Base-by-base conservation (phyloP, 2,329 filamentous ascomycete species). In the Beauveria caledonica region DNA sequence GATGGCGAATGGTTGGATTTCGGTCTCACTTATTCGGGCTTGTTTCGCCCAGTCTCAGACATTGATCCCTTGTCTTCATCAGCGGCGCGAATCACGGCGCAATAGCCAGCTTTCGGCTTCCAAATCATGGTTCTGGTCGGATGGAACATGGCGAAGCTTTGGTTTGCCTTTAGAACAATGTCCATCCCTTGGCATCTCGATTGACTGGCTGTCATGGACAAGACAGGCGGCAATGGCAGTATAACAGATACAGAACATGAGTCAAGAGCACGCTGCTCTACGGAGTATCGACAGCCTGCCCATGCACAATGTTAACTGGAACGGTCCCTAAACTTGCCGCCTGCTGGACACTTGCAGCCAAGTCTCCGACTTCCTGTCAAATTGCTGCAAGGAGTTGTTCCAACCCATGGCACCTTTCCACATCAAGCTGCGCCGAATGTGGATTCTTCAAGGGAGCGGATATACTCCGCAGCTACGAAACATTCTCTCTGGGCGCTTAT, bases 31-130 rank as follows among this genome's bases (percentile, higher is more conserved):
- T 46, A 23, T 46, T 19, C 49, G 19, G 39, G 25, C 36, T 23
- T 39, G n/a, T 39, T 58, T 48, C 39, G 56, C 42, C 15, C 3
- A 13, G 56, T 59, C 56, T 59, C 56, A 59, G 56, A 59, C 56
- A 51, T 46, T 23, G 39, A 23, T 29, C 25, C 23, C 39, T 45
- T 9, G 15, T 5, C 23, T 10, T 11, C 13, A 17, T 46, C 15
- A 21, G 27, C 29, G 21, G 19, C 25, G 36, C 25, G 46, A 25
- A 58, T 58, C 17, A 33, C 36, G 21, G 29, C 21, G 13, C 15
- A 19, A n/a, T 19, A 23, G 17, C 45, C 33, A 50, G 29, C 44
- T 29, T 29, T 40, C 55, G 55, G 45, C 25, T 52, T 42, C 25
- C 48, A 52, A 52, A 45, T 44, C 36, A 45, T 11, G 36, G 4